These are phyloP conservation scores for Mrakia hoshinonis DNA, from an alignment of 768 basidiomycete genomes.

Conservation along the genomic window DNA sequence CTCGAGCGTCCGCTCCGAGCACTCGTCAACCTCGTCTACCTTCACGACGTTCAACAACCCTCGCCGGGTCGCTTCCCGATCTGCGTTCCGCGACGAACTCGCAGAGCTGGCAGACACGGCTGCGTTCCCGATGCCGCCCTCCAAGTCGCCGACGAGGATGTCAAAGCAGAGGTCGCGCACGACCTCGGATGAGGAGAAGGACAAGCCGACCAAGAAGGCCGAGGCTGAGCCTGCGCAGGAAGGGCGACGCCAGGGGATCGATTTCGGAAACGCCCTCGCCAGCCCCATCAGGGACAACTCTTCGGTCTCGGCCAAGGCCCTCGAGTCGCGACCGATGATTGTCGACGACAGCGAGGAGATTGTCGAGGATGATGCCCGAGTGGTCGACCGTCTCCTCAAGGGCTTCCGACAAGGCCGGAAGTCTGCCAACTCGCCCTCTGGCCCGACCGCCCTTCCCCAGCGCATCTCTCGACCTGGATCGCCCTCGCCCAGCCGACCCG, in stretches of 20 bases:
- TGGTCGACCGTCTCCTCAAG: too few relatives aligned
- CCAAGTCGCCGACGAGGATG: not conserved
- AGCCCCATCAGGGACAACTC: too few relatives aligned
- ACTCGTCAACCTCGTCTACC: not conserved
- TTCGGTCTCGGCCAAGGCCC: not conserved
- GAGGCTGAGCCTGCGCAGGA: not conserved
- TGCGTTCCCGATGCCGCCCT: not conserved
- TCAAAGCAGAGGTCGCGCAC: not conserved
- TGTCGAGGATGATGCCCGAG: too few relatives aligned
- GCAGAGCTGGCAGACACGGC: not conserved
- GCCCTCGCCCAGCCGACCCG: not conserved
- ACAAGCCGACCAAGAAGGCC: not conserved
- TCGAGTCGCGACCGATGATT: not conserved
- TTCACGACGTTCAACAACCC: not conserved
- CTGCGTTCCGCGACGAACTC: conserved; percentile 2
- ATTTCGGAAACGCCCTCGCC: not conserved
- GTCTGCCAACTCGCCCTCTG: not conserved
- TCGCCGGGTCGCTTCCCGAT: not conserved
- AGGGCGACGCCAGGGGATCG: not conserved
- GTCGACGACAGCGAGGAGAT: not conserved
- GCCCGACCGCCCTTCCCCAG: not conserved
- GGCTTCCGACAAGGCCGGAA: too few relatives aligned
- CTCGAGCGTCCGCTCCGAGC: not conserved
- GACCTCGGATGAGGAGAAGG: not conserved
- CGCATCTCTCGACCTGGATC: not conserved